Percentiles rank a stretch among this genome's conserved stretches.
Evolutionary conservation across 495 filamentous ascomycete genomes (phyloP).

Genomic region (Wilcoxina mikolae): DNA sequence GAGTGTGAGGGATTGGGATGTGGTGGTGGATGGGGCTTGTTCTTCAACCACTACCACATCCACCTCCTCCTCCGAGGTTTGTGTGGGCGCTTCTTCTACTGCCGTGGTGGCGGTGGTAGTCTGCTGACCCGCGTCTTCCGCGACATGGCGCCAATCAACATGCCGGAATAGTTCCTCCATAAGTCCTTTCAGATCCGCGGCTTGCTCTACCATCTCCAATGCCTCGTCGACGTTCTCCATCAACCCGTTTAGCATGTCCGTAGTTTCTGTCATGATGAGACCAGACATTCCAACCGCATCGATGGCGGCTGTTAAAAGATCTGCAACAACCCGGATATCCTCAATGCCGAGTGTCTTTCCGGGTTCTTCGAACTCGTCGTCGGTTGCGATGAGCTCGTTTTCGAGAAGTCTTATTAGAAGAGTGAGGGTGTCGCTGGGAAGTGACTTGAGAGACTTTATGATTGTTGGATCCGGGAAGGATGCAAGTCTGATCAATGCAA

Average conservation of each 20-base stretch:
- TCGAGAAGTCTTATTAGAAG: constrained; percentile 19
- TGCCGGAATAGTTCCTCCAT: constrained; percentile 27
- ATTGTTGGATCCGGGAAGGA: constrained; percentile 14
- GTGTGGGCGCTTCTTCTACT: neutral
- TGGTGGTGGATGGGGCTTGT: neutral
- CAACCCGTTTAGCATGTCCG: constrained; percentile 11
- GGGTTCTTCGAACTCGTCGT: constrained; percentile 2
- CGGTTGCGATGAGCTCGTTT: constrained; percentile 16
- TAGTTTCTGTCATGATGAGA: constrained; percentile 15
- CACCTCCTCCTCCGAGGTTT: neutral
- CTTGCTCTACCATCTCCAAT: constrained; percentile 21
- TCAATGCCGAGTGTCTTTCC: constrained; percentile 16
- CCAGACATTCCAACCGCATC: constrained; percentile 25
- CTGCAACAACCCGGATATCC: constrained; percentile 21
- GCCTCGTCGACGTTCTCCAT: constrained; percentile 20
- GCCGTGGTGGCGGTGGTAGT: neutral
- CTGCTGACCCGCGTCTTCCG: neutral
- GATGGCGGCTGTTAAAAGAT: constrained; percentile 18
- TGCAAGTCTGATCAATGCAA: constrained; percentile 19
- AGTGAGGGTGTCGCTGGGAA: constrained; percentile 15
- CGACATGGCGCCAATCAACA: constrained; percentile 13
- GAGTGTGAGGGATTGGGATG: neutral
- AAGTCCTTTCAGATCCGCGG: constrained; percentile 21
- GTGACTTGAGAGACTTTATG: constrained; percentile 11
- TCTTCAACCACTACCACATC: neutral